Percentiles rank a stretch among this genome's conserved stretches.
Evolutionary conservation across 2,329 filamentous ascomycete species (phyloP).

Genomic region (Cercospora beticola): DNA sequence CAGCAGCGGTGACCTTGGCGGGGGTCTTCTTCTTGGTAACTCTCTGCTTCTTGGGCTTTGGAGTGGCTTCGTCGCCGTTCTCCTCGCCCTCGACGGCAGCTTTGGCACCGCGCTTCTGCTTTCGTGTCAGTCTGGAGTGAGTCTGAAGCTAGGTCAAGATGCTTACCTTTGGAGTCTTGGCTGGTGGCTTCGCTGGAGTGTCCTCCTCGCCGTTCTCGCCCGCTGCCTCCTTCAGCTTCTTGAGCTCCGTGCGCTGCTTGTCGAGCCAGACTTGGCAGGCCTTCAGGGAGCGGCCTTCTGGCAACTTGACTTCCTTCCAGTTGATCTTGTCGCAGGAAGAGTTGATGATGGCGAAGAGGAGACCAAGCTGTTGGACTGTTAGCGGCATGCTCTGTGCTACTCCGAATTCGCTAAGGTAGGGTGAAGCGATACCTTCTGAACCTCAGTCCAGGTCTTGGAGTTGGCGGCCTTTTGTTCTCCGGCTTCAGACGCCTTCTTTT

Average conservation of each 20-base stretch:
- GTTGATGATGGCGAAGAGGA: constrained; percentile 35
- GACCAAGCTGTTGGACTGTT: constrained; percentile 20
- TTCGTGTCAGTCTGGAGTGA: constrained; percentile 5
- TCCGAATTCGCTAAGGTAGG: background rate
- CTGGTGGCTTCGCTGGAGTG: constrained; percentile 16
- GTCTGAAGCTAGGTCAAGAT: background rate
- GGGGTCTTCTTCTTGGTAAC: constrained; percentile 23
- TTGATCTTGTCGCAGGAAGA: constrained; percentile 28
- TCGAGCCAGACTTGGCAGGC: constrained; percentile 34
- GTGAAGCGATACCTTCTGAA: constrained; percentile 31
- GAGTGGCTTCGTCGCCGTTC: constrained; percentile 22
- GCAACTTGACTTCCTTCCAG: constrained; percentile 34
- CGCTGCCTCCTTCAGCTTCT: constrained; percentile 23
- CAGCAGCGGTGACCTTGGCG: constrained; percentile 17
- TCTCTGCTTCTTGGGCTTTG: constrained; percentile 22
- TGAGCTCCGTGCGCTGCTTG: constrained; percentile 36
- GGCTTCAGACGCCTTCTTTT: constrained; percentile 16
- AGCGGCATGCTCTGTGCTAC: background rate
- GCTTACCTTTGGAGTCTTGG: constrained; percentile 18
- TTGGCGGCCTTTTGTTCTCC: constrained; percentile 15
- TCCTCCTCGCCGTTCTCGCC: constrained; percentile 15
- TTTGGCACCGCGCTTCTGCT: constrained; percentile 29
- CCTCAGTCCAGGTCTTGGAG: constrained; percentile 36
- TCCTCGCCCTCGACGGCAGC: constrained; percentile 19
- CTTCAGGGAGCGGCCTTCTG: constrained; percentile 36